Percentiles rank a stretch among this genome's conserved stretches.
phyloP scores from a whole-genome alignment of 805 yeast species.

The Saturnispora ahearnii region DNA sequence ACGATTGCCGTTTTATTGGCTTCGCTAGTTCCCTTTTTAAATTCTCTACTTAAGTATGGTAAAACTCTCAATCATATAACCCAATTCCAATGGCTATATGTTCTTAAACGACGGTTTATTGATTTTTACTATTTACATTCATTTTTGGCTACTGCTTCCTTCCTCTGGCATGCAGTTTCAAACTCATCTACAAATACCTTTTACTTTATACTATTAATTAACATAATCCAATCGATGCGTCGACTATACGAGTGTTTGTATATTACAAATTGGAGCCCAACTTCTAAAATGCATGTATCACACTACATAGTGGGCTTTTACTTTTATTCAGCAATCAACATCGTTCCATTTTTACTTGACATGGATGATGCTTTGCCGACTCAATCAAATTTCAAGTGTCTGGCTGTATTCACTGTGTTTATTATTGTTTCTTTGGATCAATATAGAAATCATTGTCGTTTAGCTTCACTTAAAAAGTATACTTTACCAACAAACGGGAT shows the following conservation, averaged over 20 bases:
- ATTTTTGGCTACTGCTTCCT: conserved; percentile 19
- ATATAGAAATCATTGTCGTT: conserved; percentile 38
- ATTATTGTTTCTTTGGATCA: conserved; percentile 37
- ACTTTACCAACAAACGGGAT: conserved; percentile 43
- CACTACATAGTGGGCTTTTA: conserved; percentile 60
- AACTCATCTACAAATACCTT: background rate
- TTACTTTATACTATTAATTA: conserved; percentile 13
- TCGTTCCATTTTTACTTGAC: conserved; percentile 20
- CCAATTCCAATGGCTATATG: conserved; percentile 26
- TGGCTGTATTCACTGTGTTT: conserved; percentile 21
- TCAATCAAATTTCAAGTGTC: background rate
- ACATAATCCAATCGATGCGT: conserved; percentile 44
- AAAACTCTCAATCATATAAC: conserved; percentile 8
- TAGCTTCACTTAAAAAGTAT: conserved; percentile 46
- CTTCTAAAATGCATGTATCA: conserved; percentile 50
- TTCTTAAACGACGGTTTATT: conserved; percentile 54
- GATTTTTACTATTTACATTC: conserved; percentile 52
- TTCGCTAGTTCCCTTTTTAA: conserved; percentile 1
- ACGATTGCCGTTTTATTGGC: conserved; percentile 11
- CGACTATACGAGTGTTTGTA: conserved; percentile 46
- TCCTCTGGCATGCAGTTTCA: background rate
- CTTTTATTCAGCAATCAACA: conserved; percentile 44
- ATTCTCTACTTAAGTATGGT: conserved; percentile 14
- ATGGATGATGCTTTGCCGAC: background rate
- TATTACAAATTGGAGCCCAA: conserved; percentile 38